Percentiles rank a stretch among this genome's conserved stretches.
These are phyloP conservation scores for Pterocarpus santalinus DNA, from an alignment of 306 rosid species.

Conservation along the genomic window DNA sequence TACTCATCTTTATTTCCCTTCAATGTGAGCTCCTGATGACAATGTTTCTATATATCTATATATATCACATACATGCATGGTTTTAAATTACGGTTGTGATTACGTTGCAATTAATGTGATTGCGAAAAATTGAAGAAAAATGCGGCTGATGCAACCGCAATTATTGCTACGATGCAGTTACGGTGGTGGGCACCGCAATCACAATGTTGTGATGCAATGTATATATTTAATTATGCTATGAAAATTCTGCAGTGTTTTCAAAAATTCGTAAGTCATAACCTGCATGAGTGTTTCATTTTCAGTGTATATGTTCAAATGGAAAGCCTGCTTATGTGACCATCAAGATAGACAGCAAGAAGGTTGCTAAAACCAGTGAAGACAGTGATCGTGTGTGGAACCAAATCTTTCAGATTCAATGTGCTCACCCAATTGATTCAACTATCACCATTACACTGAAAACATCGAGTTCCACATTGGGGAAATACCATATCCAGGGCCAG, in stretches of 20 bases:
- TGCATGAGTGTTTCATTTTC: conserved; percentile 37
- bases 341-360: conserved; percentile 68
- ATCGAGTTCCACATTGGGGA: conserved; percentile 65
- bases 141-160: too few species aligned
- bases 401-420: conserved; percentile 84
- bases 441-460: conserved; percentile 77
- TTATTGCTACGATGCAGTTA: too few species aligned
- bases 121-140: too few species aligned
- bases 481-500: conserved; percentile 67
- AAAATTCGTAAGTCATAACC: conserved; percentile 2
- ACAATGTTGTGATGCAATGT: too few species aligned
- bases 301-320: conserved; percentile 61
- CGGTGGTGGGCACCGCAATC: too few species aligned
- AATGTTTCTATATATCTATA: neutral
- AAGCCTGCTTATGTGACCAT: conserved; percentile 78
- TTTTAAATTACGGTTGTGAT: too few species aligned
- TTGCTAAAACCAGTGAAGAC: conserved; percentile 71
- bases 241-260: conserved; percentile 19
- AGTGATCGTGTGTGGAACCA: conserved; percentile 80
- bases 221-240: neutral
- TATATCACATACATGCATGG: neutral
- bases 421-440: conserved; percentile 71
- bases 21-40: conserved; percentile 58
- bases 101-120: too few species aligned
- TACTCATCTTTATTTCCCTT: conserved; percentile 63